phyloP scores from a whole-genome alignment of 345 rosid genomes.

The Durio zibethinus region DNA sequence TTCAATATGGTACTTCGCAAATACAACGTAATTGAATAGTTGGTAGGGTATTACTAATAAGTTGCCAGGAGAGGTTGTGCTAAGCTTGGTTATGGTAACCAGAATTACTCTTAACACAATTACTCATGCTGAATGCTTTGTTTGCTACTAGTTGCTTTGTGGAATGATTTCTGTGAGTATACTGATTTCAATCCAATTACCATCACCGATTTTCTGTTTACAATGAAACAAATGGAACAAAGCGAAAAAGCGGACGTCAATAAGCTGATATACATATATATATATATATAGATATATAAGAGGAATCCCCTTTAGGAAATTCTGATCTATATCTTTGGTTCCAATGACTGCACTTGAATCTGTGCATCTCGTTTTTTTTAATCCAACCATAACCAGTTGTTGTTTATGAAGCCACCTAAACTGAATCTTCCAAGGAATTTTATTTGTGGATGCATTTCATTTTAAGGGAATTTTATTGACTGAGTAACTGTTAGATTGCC shows the following conservation, averaged over 20 bases:
- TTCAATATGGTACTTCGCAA: background rate
- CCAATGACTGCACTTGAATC: background rate
- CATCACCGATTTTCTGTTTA: background rate
- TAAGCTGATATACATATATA: too few species aligned
- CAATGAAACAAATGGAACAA: too few species aligned
- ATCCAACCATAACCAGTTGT: too few species aligned
- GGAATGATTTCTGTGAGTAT: background rate
- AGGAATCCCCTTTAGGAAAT: too few species aligned
- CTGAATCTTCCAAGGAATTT: background rate
- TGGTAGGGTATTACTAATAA: background rate
- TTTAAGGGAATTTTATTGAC: background rate
- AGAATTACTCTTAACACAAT: background rate
- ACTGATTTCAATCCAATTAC: background rate
- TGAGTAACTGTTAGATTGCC: background rate
- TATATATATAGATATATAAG: too few species aligned
- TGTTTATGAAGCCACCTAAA: background rate
- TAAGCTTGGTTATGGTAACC: background rate
- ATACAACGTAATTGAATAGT: background rate
- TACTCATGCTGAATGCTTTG: background rate
- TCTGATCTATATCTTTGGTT: background rate
- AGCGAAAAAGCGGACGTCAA: too few species aligned
- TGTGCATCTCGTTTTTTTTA: background rate
- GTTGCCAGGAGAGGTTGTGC: background rate
- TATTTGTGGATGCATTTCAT: too few species aligned
- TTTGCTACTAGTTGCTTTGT: background rate